Evolutionary conservation across 2,329 filamentous ascomycete species (phyloP).

Genomic region (Teratosphaeria gauchensis): DNA sequence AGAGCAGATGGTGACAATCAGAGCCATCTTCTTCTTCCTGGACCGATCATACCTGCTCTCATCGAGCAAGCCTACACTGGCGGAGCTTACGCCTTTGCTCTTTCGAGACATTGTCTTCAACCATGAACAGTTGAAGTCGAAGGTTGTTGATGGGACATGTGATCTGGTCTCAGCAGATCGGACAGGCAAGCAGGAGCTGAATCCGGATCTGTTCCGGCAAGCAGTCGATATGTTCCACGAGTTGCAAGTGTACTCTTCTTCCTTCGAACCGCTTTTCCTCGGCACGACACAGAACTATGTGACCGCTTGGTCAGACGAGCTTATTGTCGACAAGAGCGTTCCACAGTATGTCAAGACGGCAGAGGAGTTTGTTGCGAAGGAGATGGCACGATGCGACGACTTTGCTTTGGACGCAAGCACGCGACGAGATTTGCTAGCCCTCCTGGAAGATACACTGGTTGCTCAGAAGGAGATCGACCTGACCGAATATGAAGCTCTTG

Average conservation of each 20-base stretch:
- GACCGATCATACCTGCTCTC: conserved; percentile 81
- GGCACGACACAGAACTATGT: conserved; percentile 59
- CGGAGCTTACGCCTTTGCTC: conserved; percentile 67
- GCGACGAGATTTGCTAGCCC: conserved; percentile 62
- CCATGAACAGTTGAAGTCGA: conserved; percentile 41
- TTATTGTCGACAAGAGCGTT: conserved; percentile 52
- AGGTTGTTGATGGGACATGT: conserved; percentile 61
- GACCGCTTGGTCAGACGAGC: conserved; percentile 56
- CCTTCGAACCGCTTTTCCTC: conserved; percentile 72
- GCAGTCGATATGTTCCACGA: conserved; percentile 75
- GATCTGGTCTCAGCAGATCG: conserved; percentile 67
- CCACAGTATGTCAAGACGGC: conserved; percentile 67
- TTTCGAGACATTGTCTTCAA: conserved; percentile 59
- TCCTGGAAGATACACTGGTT: conserved; percentile 65
- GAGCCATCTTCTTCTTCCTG: conserved; percentile 87
- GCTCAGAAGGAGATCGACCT: conserved; percentile 49
- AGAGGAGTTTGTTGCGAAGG: conserved; percentile 57
- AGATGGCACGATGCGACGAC: conserved; percentile 66
- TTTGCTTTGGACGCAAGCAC: conserved; percentile 79
- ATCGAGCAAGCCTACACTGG: conserved; percentile 62
- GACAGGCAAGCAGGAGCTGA: conserved; percentile 40
- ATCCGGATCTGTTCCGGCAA: conserved; percentile 58
- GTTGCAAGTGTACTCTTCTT: conserved; percentile 67
- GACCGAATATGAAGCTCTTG: conserved; percentile 45
- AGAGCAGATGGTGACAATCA: conserved; percentile 65